Base-by-base conservation (phyloP, 441 rosid genomes). In the Pelargonium myrrhifolium region DNA sequence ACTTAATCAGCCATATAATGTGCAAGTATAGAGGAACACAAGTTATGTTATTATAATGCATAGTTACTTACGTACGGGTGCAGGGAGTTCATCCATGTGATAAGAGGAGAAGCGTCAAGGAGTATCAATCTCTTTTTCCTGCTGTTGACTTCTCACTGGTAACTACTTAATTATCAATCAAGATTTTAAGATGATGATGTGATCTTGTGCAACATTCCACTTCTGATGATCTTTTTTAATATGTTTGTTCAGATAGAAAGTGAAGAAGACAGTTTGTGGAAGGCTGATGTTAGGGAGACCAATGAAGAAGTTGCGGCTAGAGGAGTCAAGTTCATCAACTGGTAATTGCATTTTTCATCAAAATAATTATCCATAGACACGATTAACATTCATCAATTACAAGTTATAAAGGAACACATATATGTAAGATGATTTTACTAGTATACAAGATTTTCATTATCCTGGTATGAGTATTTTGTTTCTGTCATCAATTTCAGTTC, bases 71-170 rank as follows among this genome's bases (percentile, higher is more conserved):
- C n/a, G n/a, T n/a, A n/a, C n/a, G 14, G 55, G 12, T 18, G 39
- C 65, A 74, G 77, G 77, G 77, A 21, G 49, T 49, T 37, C 73
- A 69, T 56, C 77, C 77, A 17, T 74, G 76, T 83, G 98, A 93
- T 53, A 85, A 88, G 72, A 85, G 98, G 78, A 86, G 87, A 76
- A 86, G 84, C 74, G 78, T 89, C 68, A 79, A 75, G 22, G 89
- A 93, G 71, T 93, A 90, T 59, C 79, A 28, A 49, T 68, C 90
- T 73, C 67, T 90, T 15, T 93, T 93, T 79, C 97, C 98, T 20
- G 92, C 98, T 9, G 75, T 93, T 51, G 96, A 93, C 80, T 93
- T 93, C 77, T 85, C 98, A 15, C 68, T 66, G 87, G 98, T 74
- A 79, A 80, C 78, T 77, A 70, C 45, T 64, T 69, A 53, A 63